Percentiles rank a stretch among this genome's conserved stretches.
phyloP scores from a whole-genome alignment of 441 rosid genomes.

The Viola pubescens region DNA sequence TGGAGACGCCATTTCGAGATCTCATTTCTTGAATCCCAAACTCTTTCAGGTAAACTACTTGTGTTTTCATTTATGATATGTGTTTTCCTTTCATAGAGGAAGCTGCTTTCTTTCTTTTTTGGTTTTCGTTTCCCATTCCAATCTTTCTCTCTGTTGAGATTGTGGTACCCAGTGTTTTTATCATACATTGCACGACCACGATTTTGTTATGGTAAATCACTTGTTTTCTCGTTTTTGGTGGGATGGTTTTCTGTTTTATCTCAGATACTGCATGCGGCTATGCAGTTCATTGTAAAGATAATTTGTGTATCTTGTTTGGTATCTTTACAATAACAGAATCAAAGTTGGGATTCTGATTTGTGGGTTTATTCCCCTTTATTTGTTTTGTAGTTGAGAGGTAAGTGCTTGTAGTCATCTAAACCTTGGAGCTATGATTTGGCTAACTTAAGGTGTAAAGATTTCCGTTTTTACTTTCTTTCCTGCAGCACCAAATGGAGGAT shows the following conservation, averaged over 20 bases:
- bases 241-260: neutral
- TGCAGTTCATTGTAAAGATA: neutral
- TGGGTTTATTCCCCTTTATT: conserved; percentile 4
- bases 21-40: conserved; percentile 27
- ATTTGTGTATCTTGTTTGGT: conserved; percentile 6
- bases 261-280: neutral
- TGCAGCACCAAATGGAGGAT: neutral
- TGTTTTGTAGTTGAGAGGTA: neutral
- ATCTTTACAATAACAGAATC: too few species aligned
- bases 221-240: neutral
- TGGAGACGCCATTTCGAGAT: conserved; percentile 36
- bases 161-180: conserved; percentile 4
- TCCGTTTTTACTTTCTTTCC: neutral
- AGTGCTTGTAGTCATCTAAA: neutral
- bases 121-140: conserved; percentile 5
- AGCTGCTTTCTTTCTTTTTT: conserved; percentile 18
- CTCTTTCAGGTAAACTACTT: conserved; percentile 17
- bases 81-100: neutral
- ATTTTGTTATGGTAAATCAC: neutral
- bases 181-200: conserved; percentile 16
- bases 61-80: neutral
- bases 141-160: conserved; percentile 6
- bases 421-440: neutral
- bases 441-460: neutral
- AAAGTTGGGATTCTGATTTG: conserved; percentile 4